phyloP scores from a whole-genome alignment of 148 eudicot genomes.

The Bassia scoparia region DNA sequence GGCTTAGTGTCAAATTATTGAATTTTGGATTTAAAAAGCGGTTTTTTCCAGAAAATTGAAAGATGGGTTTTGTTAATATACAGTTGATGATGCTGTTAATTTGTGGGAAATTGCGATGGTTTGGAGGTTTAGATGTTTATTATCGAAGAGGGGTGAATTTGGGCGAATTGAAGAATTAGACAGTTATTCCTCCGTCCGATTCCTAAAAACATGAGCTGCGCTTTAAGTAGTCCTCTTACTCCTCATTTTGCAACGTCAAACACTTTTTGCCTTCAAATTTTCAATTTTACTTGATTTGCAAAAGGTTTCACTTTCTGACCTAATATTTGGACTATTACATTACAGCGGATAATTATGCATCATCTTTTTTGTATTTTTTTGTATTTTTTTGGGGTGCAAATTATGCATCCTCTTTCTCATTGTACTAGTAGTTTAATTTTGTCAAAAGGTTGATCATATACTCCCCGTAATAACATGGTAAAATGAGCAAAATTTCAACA shows the following conservation, averaged over 20 bases:
- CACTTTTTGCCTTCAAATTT: no score
- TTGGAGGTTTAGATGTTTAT: no score
- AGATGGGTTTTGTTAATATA: not conserved
- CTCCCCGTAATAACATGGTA: no score
- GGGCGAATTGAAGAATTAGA: not conserved
- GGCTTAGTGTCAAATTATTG: not conserved
- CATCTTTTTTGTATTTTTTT: no score
- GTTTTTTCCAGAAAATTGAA: not conserved
- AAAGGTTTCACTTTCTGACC: not conserved
- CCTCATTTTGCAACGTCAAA: not conserved
- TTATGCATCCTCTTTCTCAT: no score
- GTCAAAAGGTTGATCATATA: no score
- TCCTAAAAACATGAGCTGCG: not conserved
- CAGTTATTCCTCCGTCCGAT: not conserved
- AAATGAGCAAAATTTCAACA: no score
- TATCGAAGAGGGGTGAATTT: not conserved
- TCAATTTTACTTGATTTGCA: not conserved
- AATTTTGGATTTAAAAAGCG: not conserved
- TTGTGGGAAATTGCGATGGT: not conserved
- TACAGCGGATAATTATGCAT: no score
- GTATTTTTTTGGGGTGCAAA: no score
- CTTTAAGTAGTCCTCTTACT: not conserved
- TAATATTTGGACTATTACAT: not conserved
- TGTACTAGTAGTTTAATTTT: no score
- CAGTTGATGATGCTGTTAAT: not conserved